Evolutionary conservation across 1,139 yeast genomes (phyloP).

Genomic region (Sugiyamaella japonica): DNA sequence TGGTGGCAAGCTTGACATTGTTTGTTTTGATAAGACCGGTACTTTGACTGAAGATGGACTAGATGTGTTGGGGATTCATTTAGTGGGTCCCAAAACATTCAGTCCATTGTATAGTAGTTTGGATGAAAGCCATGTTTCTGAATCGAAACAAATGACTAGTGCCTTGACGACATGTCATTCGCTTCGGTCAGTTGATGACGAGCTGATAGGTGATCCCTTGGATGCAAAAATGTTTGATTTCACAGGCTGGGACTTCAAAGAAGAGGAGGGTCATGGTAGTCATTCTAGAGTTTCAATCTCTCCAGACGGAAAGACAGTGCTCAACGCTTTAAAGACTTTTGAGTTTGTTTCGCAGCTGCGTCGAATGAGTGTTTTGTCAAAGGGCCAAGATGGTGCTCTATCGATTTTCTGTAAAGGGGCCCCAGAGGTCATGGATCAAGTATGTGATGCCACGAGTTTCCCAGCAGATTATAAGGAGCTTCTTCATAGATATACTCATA

Average conservation of each 20-base stretch:
- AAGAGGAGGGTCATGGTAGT: slow-evolving; percentile 51
- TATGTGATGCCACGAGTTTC: slow-evolving; percentile 67
- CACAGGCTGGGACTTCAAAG: slow-evolving; percentile 72
- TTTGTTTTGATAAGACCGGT: slow-evolving; percentile 96
- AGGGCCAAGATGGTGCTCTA: slow-evolving; percentile 39
- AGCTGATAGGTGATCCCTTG: slow-evolving; percentile 87
- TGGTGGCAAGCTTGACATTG: slow-evolving; percentile 87
- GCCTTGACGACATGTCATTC: slow-evolving; percentile 88
- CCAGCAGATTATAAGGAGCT: slow-evolving; percentile 75
- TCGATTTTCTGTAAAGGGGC: slow-evolving; percentile 87
- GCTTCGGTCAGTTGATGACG: slow-evolving; percentile 71
- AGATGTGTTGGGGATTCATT: slow-evolving; percentile 85
- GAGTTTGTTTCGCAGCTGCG: slow-evolving; percentile 84
- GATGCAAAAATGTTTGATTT: slow-evolving; percentile 93
- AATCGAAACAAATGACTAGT: slow-evolving; percentile 18
- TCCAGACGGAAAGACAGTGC: slow-evolving; percentile 44
- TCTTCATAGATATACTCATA: slow-evolving; percentile 81
- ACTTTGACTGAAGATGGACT: slow-evolving; percentile 96
- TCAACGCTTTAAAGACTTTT: slow-evolving; percentile 66
- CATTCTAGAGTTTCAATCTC: slow-evolving; percentile 42
- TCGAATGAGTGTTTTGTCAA: slow-evolving; percentile 83
- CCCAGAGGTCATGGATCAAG: slow-evolving; percentile 87
- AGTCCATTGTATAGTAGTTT: slow-evolving; percentile 30
- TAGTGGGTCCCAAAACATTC: slow-evolving; percentile 47
- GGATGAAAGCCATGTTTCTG: slow-evolving; percentile 9